Base-by-base conservation (phyloP, 176 grass and related monocot genomes). In the Luzula sylvatica region DNA sequence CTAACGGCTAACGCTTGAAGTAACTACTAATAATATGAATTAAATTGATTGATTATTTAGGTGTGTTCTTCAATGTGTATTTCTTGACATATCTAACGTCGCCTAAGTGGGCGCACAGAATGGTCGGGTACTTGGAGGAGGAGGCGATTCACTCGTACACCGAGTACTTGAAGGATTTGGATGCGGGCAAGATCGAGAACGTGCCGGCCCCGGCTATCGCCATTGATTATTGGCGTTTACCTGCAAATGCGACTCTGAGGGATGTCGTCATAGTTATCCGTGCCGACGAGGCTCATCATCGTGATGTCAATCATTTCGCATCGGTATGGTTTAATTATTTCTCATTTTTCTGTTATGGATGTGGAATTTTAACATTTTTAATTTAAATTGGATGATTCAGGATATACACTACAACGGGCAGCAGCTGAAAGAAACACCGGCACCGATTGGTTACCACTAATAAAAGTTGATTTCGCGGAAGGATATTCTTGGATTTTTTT, bases 61-160 rank as follows among this genome's bases (percentile, higher is more conserved):
- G 69, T 40, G 20, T 82, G 70, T 82, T 82, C 73, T 82, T 87
- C 69, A 87, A 78, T 17, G 83, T 59, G 26, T 82, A 87, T 49
- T 74, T 87, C 46, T 1, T 74, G 0, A 65, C 60, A 20, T 82
- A 94, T 55, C 52, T 86, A 41, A 3, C 75, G 5, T 94, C 82
- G 26, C 87, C 82, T 20, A 86, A 71, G 46, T 39, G 75, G 42
- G 87, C 78, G 47, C 87, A 86, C 74, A 71, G 87, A 20, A 50
- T 94, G 61, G 87, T 86, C 8, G 86, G 86, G 8, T 90, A 90
- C 70, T 69, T 90, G 8, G 80, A 90, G 67, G 80, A 90, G 72
- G 86, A 90, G 56, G 86, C 86, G 18, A 62, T 90, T 60, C 80
- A 83, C 53, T 90, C 86, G 56, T 90, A 90, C 44, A 90, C 80